Evolutionary conservation across 2,329 filamentous ascomycete genomes (phyloP).

Genomic region (Fusarium sp.): DNA sequence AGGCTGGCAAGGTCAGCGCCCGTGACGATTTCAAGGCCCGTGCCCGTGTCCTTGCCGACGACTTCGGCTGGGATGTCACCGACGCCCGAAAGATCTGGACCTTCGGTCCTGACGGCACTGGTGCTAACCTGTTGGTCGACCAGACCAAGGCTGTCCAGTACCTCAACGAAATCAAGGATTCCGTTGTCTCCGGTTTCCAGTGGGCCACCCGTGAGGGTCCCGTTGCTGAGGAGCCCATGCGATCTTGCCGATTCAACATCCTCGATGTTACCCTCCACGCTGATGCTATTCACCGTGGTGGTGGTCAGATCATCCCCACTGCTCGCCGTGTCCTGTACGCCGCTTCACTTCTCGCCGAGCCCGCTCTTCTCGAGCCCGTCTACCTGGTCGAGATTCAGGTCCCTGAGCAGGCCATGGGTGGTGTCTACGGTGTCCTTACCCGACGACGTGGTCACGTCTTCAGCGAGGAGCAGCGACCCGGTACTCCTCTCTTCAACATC

Average conservation of each 20-base stretch:
- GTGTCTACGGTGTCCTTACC: constrained; percentile 99
- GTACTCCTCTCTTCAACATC: constrained; percentile 99
- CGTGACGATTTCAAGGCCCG: constrained; percentile 99
- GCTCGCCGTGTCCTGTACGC: constrained; percentile 98
- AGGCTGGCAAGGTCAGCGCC: constrained; percentile 90
- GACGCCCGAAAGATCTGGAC: constrained; percentile 99
- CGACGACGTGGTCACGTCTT: constrained; percentile 99
- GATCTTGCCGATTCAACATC: constrained; percentile 97
- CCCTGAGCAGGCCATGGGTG: constrained; percentile 98
- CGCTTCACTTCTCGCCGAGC: constrained; percentile 89
- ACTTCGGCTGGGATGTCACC: constrained; percentile 99
- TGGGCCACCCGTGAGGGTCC: constrained; percentile 99
- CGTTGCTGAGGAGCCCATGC: constrained; percentile 98
- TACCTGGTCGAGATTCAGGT: constrained; percentile 99
- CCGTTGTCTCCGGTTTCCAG: constrained; percentile 99
- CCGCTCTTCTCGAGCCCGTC: constrained; percentile 94
- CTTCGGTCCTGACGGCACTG: constrained; percentile 97
- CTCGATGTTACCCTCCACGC: constrained; percentile 99
- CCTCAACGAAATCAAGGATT: constrained; percentile 99
- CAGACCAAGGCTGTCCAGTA: constrained; percentile 99
- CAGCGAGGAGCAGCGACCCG: constrained; percentile 96
- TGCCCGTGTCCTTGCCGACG: constrained; percentile 95
- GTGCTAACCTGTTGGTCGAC: constrained; percentile 98
- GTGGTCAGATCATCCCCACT: constrained; percentile 98
- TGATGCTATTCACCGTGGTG: constrained; percentile 99